These are phyloP conservation scores for Aureobasidium sp. DNA, from an alignment of 2,329 filamentous ascomycete species.

Conservation along the genomic window DNA sequence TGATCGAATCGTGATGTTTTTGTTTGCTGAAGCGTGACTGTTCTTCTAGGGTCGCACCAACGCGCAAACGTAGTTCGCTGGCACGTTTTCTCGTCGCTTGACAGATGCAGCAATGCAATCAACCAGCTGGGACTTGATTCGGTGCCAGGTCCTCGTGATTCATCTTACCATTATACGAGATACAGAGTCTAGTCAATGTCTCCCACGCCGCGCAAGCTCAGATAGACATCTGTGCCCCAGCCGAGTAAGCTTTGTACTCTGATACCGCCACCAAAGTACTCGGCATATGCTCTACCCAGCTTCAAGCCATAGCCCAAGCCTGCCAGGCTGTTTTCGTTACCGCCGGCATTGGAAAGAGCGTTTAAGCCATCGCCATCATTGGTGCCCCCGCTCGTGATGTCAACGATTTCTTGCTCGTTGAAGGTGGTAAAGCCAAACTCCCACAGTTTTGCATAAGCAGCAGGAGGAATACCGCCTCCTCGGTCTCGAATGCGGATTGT, in stretches of 20 bases:
- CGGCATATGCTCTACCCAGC: constrained; percentile 84
- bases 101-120: neutral
- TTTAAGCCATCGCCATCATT: constrained; percentile 58
- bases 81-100: neutral
- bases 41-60: neutral
- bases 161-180: neutral
- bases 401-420: constrained; percentile 54
- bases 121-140: neutral
- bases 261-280: constrained; percentile 96
- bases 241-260: constrained; percentile 92
- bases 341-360: constrained; percentile 64
- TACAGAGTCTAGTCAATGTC: neutral
- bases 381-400: constrained; percentile 39
- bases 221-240: constrained; percentile 71
- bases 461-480: constrained; percentile 85
- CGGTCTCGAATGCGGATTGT: constrained; percentile 93
- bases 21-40: neutral
- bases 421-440: constrained; percentile 98
- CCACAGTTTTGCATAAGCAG: constrained; percentile 83
- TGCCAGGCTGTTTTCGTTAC: constrained; percentile 71
- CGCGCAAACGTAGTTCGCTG: neutral
- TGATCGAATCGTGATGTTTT: neutral
- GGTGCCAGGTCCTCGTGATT: neutral
- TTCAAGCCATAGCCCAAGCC: constrained; percentile 84
- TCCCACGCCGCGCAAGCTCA: constrained; percentile 55